A percentile compares a stretch with the other conserved stretches of the same genome.
Evolutionary conservation across 2,329 filamentous ascomycete species (phyloP).

Genomic region (Colletotrichum sp.): DNA sequence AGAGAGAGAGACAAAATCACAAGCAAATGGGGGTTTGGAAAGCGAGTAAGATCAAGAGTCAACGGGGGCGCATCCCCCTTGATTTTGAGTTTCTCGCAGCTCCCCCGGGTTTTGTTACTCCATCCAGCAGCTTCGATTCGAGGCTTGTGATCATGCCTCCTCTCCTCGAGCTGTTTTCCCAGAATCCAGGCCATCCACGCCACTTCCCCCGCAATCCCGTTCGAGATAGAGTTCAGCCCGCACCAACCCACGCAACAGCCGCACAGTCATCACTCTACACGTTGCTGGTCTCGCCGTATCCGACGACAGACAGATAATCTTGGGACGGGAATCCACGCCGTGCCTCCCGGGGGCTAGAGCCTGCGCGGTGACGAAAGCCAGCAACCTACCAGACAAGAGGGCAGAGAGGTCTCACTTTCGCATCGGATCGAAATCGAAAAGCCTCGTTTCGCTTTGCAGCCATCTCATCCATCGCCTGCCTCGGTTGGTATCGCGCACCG

Average conservation of each 20-base stretch:
- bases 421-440: neutral
- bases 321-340: conserved; percentile 1
- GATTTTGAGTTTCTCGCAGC: conserved; percentile 1
- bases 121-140: neutral
- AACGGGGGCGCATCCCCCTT: neutral
- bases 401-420: neutral
- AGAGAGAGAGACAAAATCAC: neutral
- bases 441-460: neutral
- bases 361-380: neutral
- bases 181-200: neutral
- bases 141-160: conserved; percentile 11
- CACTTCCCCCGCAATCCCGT: conserved; percentile 13
- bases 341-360: neutral
- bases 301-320: neutral
- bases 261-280: neutral
- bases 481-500: neutral
- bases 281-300: conserved; percentile 2
- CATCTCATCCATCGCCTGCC: neutral
- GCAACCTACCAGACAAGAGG: neutral
- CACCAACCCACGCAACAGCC: conserved; percentile 8
- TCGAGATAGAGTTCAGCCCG: conserved; percentile 19
- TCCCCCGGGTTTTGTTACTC: neutral
- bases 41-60: neutral
- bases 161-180: neutral
- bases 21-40: conserved; percentile 2